A percentile compares a stretch with the other conserved stretches of the same genome.
These are phyloP conservation scores for Ophiostoma sp. DNA, from an alignment of 2,329 filamentous ascomycete species.

Conservation along the genomic window DNA sequence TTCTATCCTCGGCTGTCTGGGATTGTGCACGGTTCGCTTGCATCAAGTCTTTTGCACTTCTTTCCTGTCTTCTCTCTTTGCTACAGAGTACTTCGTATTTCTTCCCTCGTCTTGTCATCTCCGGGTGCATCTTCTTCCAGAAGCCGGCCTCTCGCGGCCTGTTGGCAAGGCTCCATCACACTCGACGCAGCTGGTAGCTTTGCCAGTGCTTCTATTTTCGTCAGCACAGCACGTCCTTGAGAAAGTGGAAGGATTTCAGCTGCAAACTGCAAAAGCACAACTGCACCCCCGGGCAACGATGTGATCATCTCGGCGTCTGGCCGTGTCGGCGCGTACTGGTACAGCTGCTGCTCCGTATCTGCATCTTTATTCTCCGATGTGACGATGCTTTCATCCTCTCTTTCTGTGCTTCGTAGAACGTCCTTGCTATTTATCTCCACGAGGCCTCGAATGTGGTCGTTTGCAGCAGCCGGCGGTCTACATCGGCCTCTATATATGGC, in stretches of 20 bases:
- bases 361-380: slow-evolving; percentile 1
- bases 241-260: no score
- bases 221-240: no score
- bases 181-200: no score
- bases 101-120: background rate
- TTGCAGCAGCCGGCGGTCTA: no score
- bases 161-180: no score
- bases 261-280: no score
- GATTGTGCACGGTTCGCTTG: slow-evolving; percentile 12
- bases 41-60: background rate
- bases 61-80: background rate
- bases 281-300: no score
- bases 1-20: slow-evolving; percentile 10
- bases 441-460: background rate
- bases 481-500: background rate
- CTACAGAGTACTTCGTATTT: background rate
- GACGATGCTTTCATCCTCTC: background rate
- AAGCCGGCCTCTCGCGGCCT: background rate
- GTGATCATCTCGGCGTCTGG: no score
- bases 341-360: background rate
- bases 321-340: background rate
- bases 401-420: no score
- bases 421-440: background rate
- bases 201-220: no score
- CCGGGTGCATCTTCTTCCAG: slow-evolving; percentile 3